phyloP scores from a whole-genome alignment of 768 basidiomycete genomes.

The Lepiota subincarnata region DNA sequence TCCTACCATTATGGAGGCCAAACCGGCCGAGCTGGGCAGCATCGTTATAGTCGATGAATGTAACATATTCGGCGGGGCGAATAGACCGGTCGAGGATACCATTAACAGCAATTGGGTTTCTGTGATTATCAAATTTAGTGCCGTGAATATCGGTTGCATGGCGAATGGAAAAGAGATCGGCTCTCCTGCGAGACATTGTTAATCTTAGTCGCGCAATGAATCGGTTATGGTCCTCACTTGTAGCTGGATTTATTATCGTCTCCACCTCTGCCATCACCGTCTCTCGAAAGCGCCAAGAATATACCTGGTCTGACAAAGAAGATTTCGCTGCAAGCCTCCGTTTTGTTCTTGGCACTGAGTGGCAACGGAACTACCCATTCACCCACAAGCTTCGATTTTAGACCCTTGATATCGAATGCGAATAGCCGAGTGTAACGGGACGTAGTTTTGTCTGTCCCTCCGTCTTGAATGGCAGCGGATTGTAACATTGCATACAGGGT shows the following conservation, averaged over 20 bases:
- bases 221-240: constrained; percentile 32
- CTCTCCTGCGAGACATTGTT: constrained; percentile 34
- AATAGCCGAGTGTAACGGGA: constrained; percentile 53
- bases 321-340: constrained; percentile 51
- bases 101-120: constrained; percentile 44
- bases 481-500: constrained; percentile 62
- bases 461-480: constrained; percentile 60
- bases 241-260: constrained; percentile 44
- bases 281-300: constrained; percentile 59
- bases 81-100: constrained; percentile 45
- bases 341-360: constrained; percentile 46
- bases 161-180: constrained; percentile 54
- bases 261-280: constrained; percentile 57
- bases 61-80: constrained; percentile 48
- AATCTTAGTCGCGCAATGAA: neutral
- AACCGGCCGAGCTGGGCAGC: constrained; percentile 52
- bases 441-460: constrained; percentile 43
- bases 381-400: constrained; percentile 38
- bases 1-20: constrained; percentile 57
- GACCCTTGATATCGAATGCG: constrained; percentile 44
- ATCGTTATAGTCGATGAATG: constrained; percentile 56
- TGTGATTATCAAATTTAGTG: constrained; percentile 50
- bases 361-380: constrained; percentile 63
- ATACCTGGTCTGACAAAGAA: constrained; percentile 47
- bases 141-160: constrained; percentile 59